phyloP scores from a whole-genome alignment of 2,329 filamentous ascomycete genomes.

The Akanthomyces uredinophilus region DNA sequence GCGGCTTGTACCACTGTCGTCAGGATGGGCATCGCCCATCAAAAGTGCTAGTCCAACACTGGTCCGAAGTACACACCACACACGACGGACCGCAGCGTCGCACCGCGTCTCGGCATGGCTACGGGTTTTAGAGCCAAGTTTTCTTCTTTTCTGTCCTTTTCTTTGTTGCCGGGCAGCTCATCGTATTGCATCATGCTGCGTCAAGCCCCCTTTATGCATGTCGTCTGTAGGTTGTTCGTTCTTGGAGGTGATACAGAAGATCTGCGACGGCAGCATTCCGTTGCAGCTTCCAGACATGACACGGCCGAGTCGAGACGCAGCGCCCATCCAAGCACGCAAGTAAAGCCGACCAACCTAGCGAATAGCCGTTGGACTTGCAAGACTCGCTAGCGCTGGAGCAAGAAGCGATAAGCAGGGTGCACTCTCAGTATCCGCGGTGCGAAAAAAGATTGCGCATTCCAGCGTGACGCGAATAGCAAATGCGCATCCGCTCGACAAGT shows the following conservation, averaged over 20 bases:
- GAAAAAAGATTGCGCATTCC: not conserved
- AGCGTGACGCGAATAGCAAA: not conserved
- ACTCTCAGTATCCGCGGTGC: not conserved
- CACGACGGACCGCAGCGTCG: not conserved
- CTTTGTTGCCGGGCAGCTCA: not conserved
- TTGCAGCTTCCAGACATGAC: not conserved
- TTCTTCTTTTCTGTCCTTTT: not conserved
- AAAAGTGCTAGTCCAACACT: not conserved
- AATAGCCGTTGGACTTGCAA: not conserved
- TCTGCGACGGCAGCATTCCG: constrained; percentile 5
- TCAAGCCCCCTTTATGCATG: not conserved
- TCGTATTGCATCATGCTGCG: constrained; percentile 4
- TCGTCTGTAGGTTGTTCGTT: not conserved
- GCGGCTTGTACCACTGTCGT: not conserved
- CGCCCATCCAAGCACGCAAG: not conserved
- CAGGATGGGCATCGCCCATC: not conserved
- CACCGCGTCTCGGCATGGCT: constrained; percentile 2
- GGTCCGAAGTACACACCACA: not conserved
- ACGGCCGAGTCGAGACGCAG: not conserved
- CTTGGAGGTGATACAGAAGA: no score
- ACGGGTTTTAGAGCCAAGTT: not conserved
- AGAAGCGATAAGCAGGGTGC: no score
- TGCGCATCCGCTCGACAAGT: not conserved
- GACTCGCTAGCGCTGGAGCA: not conserved
- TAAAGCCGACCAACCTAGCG: no score